These are phyloP conservation scores for Exserohilum turcica DNA, from an alignment of 2,329 filamentous ascomycete species.

Conservation along the genomic window DNA sequence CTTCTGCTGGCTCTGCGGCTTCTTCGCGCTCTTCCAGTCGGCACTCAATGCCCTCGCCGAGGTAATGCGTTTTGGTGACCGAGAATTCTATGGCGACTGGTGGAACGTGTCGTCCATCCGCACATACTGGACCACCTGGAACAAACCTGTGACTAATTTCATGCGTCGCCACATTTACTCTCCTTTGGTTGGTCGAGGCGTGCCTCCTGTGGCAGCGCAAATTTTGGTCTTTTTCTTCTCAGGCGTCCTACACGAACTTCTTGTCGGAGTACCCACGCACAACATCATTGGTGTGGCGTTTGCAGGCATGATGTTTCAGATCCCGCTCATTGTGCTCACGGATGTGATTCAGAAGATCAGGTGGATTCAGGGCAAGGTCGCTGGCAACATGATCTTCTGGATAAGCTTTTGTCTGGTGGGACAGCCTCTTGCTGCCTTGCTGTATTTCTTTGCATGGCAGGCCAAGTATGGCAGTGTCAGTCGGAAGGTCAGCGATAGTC, in stretches of 20 bases:
- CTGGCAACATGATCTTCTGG: conserved; percentile 97
- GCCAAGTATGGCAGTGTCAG: conserved; percentile 90
- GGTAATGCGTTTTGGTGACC: conserved; percentile 85
- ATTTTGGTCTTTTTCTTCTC: conserved; percentile 86
- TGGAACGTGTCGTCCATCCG: conserved; percentile 85
- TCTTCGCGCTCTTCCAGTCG: conserved; percentile 95
- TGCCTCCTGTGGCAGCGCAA: conserved; percentile 72
- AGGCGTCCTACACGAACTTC: conserved; percentile 85
- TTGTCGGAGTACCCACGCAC: conserved; percentile 93
- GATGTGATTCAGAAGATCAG: conserved; percentile 78
- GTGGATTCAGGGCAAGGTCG: conserved; percentile 73
- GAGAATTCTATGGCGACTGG: conserved; percentile 96
- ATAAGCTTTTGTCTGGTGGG: conserved; percentile 93
- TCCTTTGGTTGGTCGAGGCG: conserved; percentile 83
- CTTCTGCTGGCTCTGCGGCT: conserved; percentile 95
- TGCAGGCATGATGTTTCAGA: conserved; percentile 88
- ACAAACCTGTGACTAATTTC: conserved; percentile 95
- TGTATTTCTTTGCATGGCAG: conserved; percentile 99
- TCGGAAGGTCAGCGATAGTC: conserved; percentile 35
- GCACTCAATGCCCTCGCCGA: conserved; percentile 91
- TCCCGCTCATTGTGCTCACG: conserved; percentile 84
- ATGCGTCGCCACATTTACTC: conserved; percentile 95
- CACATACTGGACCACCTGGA: conserved; percentile 94
- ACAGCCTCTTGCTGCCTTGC: conserved; percentile 86
- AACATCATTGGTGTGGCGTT: conserved; percentile 94